phyloP scores from a whole-genome alignment of 139 green algal genomes.

The Trebouxia sp. region DNA sequence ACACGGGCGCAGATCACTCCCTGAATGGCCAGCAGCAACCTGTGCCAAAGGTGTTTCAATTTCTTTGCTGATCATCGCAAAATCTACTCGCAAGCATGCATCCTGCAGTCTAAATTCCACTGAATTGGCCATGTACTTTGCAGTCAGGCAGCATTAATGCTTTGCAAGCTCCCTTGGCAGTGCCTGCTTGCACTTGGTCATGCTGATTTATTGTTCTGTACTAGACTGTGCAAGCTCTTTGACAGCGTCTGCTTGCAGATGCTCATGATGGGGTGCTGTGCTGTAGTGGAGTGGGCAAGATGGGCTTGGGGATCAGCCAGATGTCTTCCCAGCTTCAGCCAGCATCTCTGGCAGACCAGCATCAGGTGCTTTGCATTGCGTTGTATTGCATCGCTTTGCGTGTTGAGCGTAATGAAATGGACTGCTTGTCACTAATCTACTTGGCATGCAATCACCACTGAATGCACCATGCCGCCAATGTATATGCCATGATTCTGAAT shows the following conservation, averaged over 20 bases:
- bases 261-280: not conserved
- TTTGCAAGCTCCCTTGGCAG: too few species aligned
- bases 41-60: not conserved
- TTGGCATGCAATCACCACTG: too few species aligned
- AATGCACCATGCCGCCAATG: too few species aligned
- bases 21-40: conserved; percentile 1
- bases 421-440: too few species aligned
- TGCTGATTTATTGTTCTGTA: too few species aligned
- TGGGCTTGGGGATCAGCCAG: not conserved
- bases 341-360: not conserved
- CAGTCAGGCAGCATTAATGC: not conserved
- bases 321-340: not conserved
- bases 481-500: too few species aligned
- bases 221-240: too few species aligned
- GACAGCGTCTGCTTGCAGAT: not conserved
- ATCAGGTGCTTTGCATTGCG: not conserved
- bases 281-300: conserved; percentile 18
- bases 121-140: too few species aligned
- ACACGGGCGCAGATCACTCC: not conserved
- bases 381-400: too few species aligned
- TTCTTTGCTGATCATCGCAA: not conserved
- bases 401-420: too few species aligned
- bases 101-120: not conserved
- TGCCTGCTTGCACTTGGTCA: not conserved
- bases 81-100: not conserved